Base-by-base conservation (phyloP, 306 rosid species). In the Quillaja saponaria region DNA sequence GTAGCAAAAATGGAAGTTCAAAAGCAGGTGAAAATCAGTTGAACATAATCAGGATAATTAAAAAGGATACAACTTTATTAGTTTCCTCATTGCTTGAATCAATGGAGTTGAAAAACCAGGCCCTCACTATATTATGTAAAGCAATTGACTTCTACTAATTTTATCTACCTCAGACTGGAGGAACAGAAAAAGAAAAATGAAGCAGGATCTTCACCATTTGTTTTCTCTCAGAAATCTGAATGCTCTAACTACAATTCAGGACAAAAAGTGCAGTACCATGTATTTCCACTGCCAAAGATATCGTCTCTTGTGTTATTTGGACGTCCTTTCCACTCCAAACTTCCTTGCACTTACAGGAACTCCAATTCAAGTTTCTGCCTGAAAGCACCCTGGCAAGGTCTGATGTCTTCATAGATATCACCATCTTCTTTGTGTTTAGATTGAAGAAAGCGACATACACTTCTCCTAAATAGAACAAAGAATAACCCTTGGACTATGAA, bases 361-460 rank as follows among this genome's bases (percentile, higher is more conserved):
- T 45, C 57, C 31, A 49, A 11, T 10, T 31, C 45, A 88, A 55
- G 31, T 37, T 55, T 49, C 57, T 44, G 33, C 40, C 81, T 0
- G 81, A 82, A 47, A 85, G 65, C 66, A 64, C 78, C 76, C 67
- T 77, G 11, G 49, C 76, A 60, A 88, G 61, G 69, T 81, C 76
- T 20, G 90, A 81, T 45, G 48, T 72, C 73, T 77, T 64, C 12
- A 79, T 74, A 14, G 72, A 60, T 63, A 85, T 71, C 33, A 61
- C 61, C 2, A 74, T 73, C 73, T 53, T 73, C 48, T 21, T 28
- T 25, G 78, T 66, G 80, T 61, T 73, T 66, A 88, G 72, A 75
- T 88, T 88, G 86, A 88, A 88, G 71, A 88, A 83, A 8, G 90
- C 86, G 16, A 88, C 50, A 64, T 85, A 85, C 15, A 85, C n/a